These are phyloP conservation scores for Periglandula ipomoeae DNA, from an alignment of 2,329 filamentous ascomycete species.

Conservation along the genomic window DNA sequence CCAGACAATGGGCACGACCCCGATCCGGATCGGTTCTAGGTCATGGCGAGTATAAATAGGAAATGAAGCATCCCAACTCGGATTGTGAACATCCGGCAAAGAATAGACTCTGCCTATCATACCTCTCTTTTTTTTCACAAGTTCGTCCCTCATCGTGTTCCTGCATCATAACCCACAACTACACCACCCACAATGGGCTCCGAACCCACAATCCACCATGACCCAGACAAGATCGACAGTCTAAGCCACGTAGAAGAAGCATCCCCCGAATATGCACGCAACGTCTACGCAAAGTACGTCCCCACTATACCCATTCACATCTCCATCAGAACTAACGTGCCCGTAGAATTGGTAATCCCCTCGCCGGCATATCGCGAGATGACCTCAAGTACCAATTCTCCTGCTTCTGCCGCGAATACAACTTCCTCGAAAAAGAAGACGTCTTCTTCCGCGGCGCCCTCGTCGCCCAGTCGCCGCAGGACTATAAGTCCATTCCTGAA, in stretches of 20 bases:
- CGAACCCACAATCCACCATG: background rate
- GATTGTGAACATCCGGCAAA: too few species aligned
- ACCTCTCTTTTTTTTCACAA: too few species aligned
- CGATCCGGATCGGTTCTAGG: too few species aligned
- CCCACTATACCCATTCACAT: background rate
- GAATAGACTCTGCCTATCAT: too few species aligned
- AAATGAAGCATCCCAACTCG: too few species aligned
- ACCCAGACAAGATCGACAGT: slow-evolving; percentile 15
- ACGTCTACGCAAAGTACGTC: slow-evolving; percentile 22
- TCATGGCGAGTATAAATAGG: too few species aligned
- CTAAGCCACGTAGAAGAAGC: slow-evolving; percentile 13
- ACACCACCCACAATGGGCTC: background rate
- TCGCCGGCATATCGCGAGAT: slow-evolving; percentile 15
- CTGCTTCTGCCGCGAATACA: slow-evolving; percentile 18
- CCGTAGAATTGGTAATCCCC: slow-evolving; percentile 19
- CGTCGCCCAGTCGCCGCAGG: slow-evolving; percentile 16
- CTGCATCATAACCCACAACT: background rate
- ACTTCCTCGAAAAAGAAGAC: slow-evolving; percentile 17
- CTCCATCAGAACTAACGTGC: background rate
- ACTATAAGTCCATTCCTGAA: slow-evolving; percentile 15
- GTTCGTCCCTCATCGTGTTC: too few species aligned
- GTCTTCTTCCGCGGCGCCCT: slow-evolving; percentile 20
- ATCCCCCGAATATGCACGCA: slow-evolving; percentile 17
- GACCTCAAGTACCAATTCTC: slow-evolving; percentile 14
- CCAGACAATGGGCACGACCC: too few species aligned